Evolutionary conservation across 1,139 yeast genomes (phyloP), one percentile per base, ranked within the genome.

Genomic region (Geotrichum reessii): DNA sequence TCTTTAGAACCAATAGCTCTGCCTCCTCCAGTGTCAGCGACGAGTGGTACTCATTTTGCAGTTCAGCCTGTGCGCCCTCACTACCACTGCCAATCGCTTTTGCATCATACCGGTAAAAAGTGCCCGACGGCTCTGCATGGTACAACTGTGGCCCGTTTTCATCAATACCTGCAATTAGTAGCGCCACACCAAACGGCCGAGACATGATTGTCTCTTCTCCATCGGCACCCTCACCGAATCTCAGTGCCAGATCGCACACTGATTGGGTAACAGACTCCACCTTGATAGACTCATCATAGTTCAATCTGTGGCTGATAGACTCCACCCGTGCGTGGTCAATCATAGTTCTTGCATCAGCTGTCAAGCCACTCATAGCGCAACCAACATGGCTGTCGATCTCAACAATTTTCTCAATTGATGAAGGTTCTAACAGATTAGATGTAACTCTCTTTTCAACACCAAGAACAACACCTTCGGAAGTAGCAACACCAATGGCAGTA

Each of bases 91-190:
- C 99, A 71, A 95, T 95, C 12, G 99, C 99, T 75, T 93, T 95
- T 50, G 99, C 99, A 69, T 93, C 97, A 73, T 93, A 95, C 74
- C 95, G 83, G 77, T 93, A 95, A 69, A 91, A 95, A 1, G 99
- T 93, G 62, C 99, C 99, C 19, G 97, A 87, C 48, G 99, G 99
- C 74, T 95, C 99, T n/a, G 99, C 97, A 72, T 95, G 98, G 73
- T 88, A 73, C 70, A 95, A 81, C 74, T 93, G 99, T 57, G 97
- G 97, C 0, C 99, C 99, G 69, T 89, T 86, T 67, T 90, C 95
- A 75, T 93, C 99, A 66, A 85, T 81, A 55, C 99, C 99, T 8
- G 99, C 99, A 71, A 95, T 87, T 70, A 95, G 81, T 65, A 95
- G 78, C 1, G 99, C 99, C 56, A 95, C 99, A 71, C 99, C 99